These are phyloP conservation scores for Thielaviopsis punctulata DNA, from an alignment of 2,329 filamentous ascomycete species.

Conservation along the genomic window DNA sequence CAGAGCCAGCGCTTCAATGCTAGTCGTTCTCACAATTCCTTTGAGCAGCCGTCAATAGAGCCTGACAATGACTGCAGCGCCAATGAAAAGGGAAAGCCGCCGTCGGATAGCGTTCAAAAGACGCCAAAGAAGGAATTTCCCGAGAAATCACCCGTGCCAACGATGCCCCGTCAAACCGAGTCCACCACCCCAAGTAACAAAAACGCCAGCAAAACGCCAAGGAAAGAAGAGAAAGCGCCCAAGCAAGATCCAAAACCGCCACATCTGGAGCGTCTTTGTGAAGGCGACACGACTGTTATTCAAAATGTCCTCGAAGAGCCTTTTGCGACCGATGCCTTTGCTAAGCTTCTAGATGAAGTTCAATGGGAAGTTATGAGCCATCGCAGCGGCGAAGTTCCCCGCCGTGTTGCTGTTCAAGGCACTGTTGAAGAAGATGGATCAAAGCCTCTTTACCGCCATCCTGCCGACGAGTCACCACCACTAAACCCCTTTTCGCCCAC, in stretches of 20 bases:
- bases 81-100: not conserved
- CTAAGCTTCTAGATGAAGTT: constrained; percentile 55
- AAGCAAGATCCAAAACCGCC: not conserved
- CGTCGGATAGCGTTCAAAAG: not conserved
- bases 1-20: not conserved
- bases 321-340: constrained; percentile 45
- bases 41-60: not conserved
- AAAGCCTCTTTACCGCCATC: constrained; percentile 87
- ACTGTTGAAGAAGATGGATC: constrained; percentile 48
- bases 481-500: constrained; percentile 58
- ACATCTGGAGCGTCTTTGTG: constrained; percentile 35
- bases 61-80: not conserved
- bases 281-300: constrained; percentile 65
- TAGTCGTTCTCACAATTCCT: not conserved
- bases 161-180: not conserved
- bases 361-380: constrained; percentile 87
- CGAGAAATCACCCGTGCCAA: not conserved
- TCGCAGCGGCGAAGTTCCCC: constrained; percentile 76
- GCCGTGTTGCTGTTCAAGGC: constrained; percentile 81
- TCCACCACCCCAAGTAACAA: not conserved
- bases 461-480: constrained; percentile 71
- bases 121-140: not conserved
- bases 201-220: not conserved
- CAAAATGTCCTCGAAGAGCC: constrained; percentile 46
- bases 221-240: not conserved